Evolutionary conservation across 1,284 basidiomycete species (phyloP).

Genomic region (Rhodotorula glutinis): DNA sequence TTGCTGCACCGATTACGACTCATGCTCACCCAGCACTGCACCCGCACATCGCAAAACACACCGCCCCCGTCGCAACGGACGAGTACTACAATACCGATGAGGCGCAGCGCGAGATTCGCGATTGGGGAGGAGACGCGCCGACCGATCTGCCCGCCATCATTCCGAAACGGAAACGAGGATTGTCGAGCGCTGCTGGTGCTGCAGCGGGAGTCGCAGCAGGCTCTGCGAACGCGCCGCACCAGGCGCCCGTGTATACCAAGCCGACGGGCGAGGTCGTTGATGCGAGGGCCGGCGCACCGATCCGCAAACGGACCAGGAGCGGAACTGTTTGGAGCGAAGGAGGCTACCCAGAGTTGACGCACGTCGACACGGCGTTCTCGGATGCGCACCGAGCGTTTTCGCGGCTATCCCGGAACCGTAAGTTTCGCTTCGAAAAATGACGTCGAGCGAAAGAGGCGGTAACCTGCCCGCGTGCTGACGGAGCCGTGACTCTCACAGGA

Average conservation of each 20-base stretch:
- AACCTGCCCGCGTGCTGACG: neutral
- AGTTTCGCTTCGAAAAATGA: neutral
- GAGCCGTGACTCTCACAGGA: neutral
- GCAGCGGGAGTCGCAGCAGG: neutral
- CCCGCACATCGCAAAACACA: neutral
- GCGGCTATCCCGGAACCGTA: neutral
- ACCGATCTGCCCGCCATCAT: neutral
- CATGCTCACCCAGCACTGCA: neutral
- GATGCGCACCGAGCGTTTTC: constrained; percentile 6
- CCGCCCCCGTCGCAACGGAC: neutral
- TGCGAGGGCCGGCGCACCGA: neutral
- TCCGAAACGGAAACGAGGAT: neutral
- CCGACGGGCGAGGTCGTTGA: neutral
- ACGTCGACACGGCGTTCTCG: constrained; percentile 7
- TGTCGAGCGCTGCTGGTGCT: neutral
- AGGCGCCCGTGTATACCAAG: neutral
- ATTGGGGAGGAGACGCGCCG: constrained; percentile 13
- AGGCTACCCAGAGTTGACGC: constrained; percentile 1
- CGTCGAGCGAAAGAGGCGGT: neutral
- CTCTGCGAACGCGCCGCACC: neutral
- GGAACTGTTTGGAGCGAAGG: neutral
- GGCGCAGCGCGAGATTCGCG: constrained; percentile 11
- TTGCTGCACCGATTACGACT: too few relatives aligned
- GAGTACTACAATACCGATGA: constrained; percentile 1
- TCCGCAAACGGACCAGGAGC: constrained; percentile 1